Evolutionary conservation across 2,329 filamentous ascomycete species (phyloP).

Genomic region (Arthrobotrys entomopaga): DNA sequence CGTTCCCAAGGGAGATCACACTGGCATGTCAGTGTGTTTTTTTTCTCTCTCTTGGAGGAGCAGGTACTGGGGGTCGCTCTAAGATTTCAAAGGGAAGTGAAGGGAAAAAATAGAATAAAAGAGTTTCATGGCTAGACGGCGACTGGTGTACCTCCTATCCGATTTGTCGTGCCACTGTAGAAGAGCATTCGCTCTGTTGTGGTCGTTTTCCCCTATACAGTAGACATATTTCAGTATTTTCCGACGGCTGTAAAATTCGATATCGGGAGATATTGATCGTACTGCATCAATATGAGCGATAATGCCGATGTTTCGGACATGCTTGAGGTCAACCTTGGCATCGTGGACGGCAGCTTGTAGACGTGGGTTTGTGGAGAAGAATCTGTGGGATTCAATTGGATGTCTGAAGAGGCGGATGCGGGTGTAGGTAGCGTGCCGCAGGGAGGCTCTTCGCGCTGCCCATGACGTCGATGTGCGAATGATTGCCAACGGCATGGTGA

Average conservation of each 20-base stretch:
- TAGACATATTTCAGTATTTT: conserved; percentile 66
- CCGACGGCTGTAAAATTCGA: neutral
- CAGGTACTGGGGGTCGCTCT: neutral
- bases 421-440: conserved; percentile 22
- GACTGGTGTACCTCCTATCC: conserved; percentile 54
- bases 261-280: conserved; percentile 60
- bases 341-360: conserved; percentile 37
- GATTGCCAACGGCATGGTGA: conserved; percentile 30
- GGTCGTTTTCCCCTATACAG: conserved; percentile 88
- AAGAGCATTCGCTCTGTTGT: conserved; percentile 95
- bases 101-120: conserved; percentile 1
- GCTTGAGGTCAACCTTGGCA: conserved; percentile 49
- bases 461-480: conserved; percentile 39
- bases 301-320: conserved; percentile 95
- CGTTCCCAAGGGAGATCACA: neutral
- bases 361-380: conserved; percentile 35
- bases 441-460: conserved; percentile 23
- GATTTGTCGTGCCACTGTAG: conserved; percentile 88
- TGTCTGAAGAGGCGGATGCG: conserved; percentile 33
- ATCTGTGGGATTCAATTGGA: conserved; percentile 28
- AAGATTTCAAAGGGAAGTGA: neutral
- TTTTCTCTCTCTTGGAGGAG: neutral
- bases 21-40: neutral
- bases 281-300: conserved; percentile 97
- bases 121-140: conserved; percentile 23